Base-by-base conservation (phyloP, 768 basidiomycete species). In the Porphyrellus cyaneotinctus region DNA sequence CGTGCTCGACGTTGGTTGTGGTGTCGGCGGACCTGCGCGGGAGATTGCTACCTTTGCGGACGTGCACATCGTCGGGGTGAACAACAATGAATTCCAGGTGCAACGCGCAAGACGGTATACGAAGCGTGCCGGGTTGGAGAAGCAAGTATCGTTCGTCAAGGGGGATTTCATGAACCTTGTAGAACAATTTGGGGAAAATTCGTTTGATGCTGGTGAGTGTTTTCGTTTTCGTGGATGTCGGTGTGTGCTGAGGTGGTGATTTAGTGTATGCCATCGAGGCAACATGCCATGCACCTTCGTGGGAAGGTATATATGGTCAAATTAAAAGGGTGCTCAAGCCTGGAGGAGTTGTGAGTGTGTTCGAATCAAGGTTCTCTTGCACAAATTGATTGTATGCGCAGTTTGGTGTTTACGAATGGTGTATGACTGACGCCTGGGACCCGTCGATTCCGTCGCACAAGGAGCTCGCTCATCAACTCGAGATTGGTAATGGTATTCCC, bases 401-500 rank as follows among this genome's bases (percentile, higher is more conserved):
- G 89, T 97, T 97, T 70, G 95, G 95, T 65, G 89, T 98, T 33
- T 99, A 98, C 72, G 97, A 98, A 69, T 99, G 95, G 95, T 87
- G 85, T 72, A 97, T 99, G 97, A 97, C 97, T 18, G 94, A 97
- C 70, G 68, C 72, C 4, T 95, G 95, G 91, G 88, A 97, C 71
- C 81, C 89, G 35, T 80, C 87, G 42, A 88, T 78, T 66, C 88
- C 93, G 17, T 72, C 79, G 49, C 95, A 98, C 80, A 95, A 94
- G 74, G 80, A 80, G 41, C 84, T 98, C 52, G 91, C 91, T 13
- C 94, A 97, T 74, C 81, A 81, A 55, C 87, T 97, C 56, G 95
- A 97, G 69, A 75, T 97, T 51, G 95, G 97, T 20, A 93, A 95
- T 65, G 97, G 97, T 51, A 97, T 99, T 63, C 92, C 97, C 18